phyloP scores from a whole-genome alignment of 768 basidiomycete species.

The Nidula microcarpa region DNA sequence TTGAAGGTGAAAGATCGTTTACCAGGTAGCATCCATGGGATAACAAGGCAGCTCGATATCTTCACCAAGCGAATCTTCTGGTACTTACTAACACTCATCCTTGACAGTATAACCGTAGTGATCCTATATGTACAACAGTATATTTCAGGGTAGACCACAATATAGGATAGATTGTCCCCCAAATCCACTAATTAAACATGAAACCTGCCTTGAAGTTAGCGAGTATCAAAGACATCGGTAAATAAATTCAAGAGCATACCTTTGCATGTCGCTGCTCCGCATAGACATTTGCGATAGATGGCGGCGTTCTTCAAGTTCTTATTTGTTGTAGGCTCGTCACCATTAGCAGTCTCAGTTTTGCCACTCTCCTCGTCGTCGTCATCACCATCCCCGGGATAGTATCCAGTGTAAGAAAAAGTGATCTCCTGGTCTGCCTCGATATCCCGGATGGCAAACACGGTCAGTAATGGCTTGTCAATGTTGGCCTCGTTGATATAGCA shows the following conservation, averaged over 20 bases:
- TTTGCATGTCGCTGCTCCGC: constrained; percentile 50
- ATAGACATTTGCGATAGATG: constrained; percentile 46
- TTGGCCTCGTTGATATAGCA: constrained; percentile 80
- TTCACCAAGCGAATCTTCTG: no score
- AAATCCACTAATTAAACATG: no score
- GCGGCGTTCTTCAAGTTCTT: constrained; percentile 13
- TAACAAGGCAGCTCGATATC: no score
- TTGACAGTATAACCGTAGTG: no score
- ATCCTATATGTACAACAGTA: no score
- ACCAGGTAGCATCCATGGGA: no score
- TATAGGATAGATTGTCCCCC: no score
- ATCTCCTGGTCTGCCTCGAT: constrained; percentile 68
- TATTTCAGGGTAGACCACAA: no score
- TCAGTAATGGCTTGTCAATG: constrained; percentile 62
- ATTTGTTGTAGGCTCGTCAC: constrained; percentile 14
- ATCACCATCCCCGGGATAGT: constrained; percentile 34
- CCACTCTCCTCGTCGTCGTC: constrained; percentile 11
- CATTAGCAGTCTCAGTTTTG: constrained; percentile 6
- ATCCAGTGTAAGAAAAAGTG: constrained; percentile 72
- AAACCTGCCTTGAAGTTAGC: no score
- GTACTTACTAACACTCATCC: no score
- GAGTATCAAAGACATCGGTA: no score
- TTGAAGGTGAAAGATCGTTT: no score
- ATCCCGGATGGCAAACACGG: constrained; percentile 64
- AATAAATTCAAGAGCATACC: constrained; percentile 19